Percentiles rank a stretch among this genome's conserved stretches.
These are phyloP conservation scores for Silene uniflora DNA, from an alignment of 148 eudicot genomes.

Conservation along the genomic window DNA sequence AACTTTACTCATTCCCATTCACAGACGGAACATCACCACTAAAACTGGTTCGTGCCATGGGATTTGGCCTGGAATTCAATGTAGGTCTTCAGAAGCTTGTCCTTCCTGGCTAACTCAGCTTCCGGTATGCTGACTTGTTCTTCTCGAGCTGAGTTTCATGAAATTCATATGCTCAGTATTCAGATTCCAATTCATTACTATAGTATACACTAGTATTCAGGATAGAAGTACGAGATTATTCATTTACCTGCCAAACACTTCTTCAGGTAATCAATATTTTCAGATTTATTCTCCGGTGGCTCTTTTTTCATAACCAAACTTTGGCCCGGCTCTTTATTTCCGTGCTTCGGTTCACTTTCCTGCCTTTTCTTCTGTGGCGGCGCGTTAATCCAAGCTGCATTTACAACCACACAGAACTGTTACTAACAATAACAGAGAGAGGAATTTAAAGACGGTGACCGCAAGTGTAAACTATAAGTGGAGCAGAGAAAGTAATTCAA, in stretches of 20 bases:
- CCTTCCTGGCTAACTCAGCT: too few species aligned
- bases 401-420: slow-evolving; percentile 7
- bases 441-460: too few species aligned
- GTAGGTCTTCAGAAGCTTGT: neutral
- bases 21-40: neutral
- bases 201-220: neutral
- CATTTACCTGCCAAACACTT: slow-evolving; percentile 10
- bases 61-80: neutral
- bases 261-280: slow-evolving; percentile 7
- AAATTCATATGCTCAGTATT: neutral
- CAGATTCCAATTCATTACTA: neutral
- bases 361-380: slow-evolving; percentile 16
- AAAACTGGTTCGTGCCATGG: neutral
- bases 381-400: slow-evolving; percentile 14
- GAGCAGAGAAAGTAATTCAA: neutral
- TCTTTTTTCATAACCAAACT: slow-evolving; percentile 6
- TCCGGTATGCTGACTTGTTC: slow-evolving; percentile 4
- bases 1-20: neutral
- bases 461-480: neutral
- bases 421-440: slow-evolving; percentile 1
- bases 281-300: neutral
- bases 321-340: neutral
- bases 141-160: slow-evolving; percentile 14
- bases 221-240: neutral
- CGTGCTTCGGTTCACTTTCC: slow-evolving; percentile 12